phyloP scores from a whole-genome alignment of 1,139 yeast genomes.

The Candida sp. region DNA sequence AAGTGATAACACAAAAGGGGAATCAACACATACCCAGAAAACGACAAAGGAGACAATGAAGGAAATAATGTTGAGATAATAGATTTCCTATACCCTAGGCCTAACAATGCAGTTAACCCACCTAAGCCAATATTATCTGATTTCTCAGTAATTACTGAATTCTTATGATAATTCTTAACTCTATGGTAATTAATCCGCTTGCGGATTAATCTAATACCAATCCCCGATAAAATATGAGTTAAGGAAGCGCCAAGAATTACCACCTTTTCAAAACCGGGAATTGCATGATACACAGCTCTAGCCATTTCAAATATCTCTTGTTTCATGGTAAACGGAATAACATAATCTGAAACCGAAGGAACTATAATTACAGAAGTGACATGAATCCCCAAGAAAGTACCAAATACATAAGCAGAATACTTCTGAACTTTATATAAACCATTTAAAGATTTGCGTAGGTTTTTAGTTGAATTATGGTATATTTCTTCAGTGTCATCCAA shows the following conservation, averaged over 20 bases:
- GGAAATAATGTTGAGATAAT: slow-evolving; percentile 33
- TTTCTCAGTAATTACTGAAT: slow-evolving; percentile 10
- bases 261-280: slow-evolving; percentile 46
- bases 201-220: slow-evolving; percentile 41
- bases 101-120: slow-evolving; percentile 52
- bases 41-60: slow-evolving; percentile 45
- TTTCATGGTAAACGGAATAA: slow-evolving; percentile 38
- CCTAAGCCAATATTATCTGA: slow-evolving; percentile 56
- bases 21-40: slow-evolving; percentile 56
- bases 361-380: slow-evolving; percentile 50
- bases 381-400: slow-evolving; percentile 59
- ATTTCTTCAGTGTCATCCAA: slow-evolving; percentile 5
- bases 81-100: slow-evolving; percentile 51
- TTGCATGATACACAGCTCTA: slow-evolving; percentile 55
- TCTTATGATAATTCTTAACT: not conserved
- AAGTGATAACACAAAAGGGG: slow-evolving; percentile 49
- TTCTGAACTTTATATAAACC: slow-evolving; percentile 39
- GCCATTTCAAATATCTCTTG: slow-evolving; percentile 61
- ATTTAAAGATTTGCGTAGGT: slow-evolving; percentile 6
- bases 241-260: slow-evolving; percentile 46
- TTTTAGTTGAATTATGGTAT: slow-evolving; percentile 5
- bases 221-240: slow-evolving; percentile 54
- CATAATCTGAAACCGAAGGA: slow-evolving; percentile 35
- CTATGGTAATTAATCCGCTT: not conserved
- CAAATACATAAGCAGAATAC: slow-evolving; percentile 60